A percentile compares a stretch with the other conserved stretches of the same genome.
Evolutionary conservation across 1,139 yeast species (phyloP).

Genomic region (Scheffersomyces stambukii): DNA sequence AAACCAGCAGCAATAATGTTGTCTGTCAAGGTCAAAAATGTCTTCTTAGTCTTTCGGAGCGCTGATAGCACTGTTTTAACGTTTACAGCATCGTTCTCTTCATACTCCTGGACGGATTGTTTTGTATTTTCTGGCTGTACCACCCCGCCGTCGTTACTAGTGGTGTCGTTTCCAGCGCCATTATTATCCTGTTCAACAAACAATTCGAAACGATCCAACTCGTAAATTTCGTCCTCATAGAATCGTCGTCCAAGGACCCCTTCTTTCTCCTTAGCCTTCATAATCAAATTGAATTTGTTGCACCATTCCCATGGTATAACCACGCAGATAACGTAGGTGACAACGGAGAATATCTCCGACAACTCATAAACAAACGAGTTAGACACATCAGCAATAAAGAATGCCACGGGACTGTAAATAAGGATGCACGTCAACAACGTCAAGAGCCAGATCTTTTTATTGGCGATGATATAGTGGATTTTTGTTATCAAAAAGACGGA

Average conservation of each 20-base stretch:
- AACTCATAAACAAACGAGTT: conserved; percentile 67
- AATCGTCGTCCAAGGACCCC: conserved; percentile 79
- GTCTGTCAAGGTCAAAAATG: conserved; percentile 47
- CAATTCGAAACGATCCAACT: conserved; percentile 40
- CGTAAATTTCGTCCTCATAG: conserved; percentile 63
- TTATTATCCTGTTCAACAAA: conserved; percentile 29
- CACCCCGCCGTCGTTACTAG: conserved; percentile 3
- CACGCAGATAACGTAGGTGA: conserved; percentile 68
- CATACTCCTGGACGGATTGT: background rate
- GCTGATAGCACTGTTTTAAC: conserved; percentile 10
- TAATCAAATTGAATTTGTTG: conserved; percentile 58
- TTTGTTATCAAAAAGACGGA: conserved; percentile 56
- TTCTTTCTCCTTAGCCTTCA: conserved; percentile 64
- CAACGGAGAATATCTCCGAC: conserved; percentile 69
- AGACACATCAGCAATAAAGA: conserved; percentile 76
- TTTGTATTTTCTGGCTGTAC: background rate
- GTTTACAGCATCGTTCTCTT: conserved; percentile 1
- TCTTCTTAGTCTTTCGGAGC: conserved; percentile 28
- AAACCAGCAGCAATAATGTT: conserved; percentile 56
- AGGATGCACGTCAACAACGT: conserved; percentile 57
- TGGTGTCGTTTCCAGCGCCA: conserved; percentile 6
- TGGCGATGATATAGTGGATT: conserved; percentile 51
- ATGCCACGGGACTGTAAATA: conserved; percentile 62
- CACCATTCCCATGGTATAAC: conserved; percentile 90
- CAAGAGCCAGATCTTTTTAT: conserved; percentile 46